Percentiles rank a stretch among this genome's conserved stretches.
phyloP scores from a whole-genome alignment of 2,329 filamentous ascomycete genomes.

The Eurotiales sp. region DNA sequence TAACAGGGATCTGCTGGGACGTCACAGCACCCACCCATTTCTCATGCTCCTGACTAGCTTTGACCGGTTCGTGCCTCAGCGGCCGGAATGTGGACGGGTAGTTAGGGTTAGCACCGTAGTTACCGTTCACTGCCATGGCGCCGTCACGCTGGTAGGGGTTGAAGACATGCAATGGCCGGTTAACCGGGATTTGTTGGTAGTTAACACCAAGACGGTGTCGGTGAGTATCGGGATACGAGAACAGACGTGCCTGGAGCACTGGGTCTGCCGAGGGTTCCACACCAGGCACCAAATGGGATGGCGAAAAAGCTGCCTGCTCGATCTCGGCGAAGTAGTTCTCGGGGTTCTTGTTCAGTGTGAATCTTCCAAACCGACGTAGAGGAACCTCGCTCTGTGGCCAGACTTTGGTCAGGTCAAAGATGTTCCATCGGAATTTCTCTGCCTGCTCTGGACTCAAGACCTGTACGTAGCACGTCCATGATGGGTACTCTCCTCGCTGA shows the following conservation, averaged over 20 bases:
- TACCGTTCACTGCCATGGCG: conserved; percentile 62
- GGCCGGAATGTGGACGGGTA: conserved; percentile 46
- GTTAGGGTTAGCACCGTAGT: conserved; percentile 58
- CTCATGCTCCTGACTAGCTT: conserved; percentile 42
- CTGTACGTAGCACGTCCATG: conserved; percentile 64
- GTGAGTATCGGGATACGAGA: conserved; percentile 68
- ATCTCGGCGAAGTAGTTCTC: conserved; percentile 69
- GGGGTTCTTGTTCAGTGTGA: conserved; percentile 63
- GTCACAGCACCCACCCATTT: conserved; percentile 40
- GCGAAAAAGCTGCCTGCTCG: conserved; percentile 67
- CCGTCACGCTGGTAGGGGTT: conserved; percentile 71
- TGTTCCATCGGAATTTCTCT: conserved; percentile 58
- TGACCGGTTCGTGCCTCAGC: conserved; percentile 36
- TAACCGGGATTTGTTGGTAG: conserved; percentile 63
- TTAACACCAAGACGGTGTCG: conserved; percentile 62
- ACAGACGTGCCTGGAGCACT: conserved; percentile 65
- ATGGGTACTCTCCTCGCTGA: conserved; percentile 56
- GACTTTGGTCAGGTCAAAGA: conserved; percentile 68
- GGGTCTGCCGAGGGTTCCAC: conserved; percentile 68
- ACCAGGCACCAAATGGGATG: conserved; percentile 63
- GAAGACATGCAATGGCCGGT: conserved; percentile 51
- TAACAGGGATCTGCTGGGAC: conserved; percentile 39
- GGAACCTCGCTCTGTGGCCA: conserved; percentile 64
- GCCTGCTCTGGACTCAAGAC: conserved; percentile 60
- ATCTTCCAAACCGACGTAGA: conserved; percentile 56